Base-by-base conservation (phyloP, 2,329 filamentous ascomycete genomes). In the Aulographum hederae region DNA sequence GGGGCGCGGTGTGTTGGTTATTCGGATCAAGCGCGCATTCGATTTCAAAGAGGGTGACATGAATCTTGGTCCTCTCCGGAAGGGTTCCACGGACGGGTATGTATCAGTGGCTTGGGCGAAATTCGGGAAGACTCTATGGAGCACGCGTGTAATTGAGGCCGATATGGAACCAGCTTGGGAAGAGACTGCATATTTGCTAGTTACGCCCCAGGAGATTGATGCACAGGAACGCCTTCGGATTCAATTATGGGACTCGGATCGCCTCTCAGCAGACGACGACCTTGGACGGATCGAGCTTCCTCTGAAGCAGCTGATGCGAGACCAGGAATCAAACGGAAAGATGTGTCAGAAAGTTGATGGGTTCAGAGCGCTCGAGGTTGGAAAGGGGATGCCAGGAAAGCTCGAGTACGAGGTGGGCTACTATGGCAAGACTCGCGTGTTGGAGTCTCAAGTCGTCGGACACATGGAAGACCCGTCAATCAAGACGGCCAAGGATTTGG, bases 241-340 rank as follows among this genome's bases (percentile, higher is more conserved):
- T 2, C 75, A 81, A 43, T 57, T 82, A 0, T 84, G 77, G 77
- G 78, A 84, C 41, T 78, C 73, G 2, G 78, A 82, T 46, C 69
- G 71, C 27, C 64, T 69, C 32, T 75, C 70, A 2, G 76, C 76
- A 2, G 77, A 82, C 43, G 77, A 82, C 41, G 76, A 82, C 42
- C 58, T 82, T 2, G 77, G 78, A 12, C 65, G 76, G 12, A 76
- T 81, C 11, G 77, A 81, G 45, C 51, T 82, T 6, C 67, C 70
- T 36, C 49, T 82, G 19, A 74, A 74, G 43, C 51, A 67, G 3
- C 44, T 81, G 4, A 79, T 81, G 66, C 61, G 60, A 33, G 59
- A 56, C 28, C 44, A 61, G 1, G 57, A 69, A 15, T 69, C 71
- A 0, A 68, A 67, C 34, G 73, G 73, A 32, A 64, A 57, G 36